Evolutionary conservation across 495 filamentous ascomycete genomes (phyloP).

Genomic region (Opeltia flavorubescens): DNA sequence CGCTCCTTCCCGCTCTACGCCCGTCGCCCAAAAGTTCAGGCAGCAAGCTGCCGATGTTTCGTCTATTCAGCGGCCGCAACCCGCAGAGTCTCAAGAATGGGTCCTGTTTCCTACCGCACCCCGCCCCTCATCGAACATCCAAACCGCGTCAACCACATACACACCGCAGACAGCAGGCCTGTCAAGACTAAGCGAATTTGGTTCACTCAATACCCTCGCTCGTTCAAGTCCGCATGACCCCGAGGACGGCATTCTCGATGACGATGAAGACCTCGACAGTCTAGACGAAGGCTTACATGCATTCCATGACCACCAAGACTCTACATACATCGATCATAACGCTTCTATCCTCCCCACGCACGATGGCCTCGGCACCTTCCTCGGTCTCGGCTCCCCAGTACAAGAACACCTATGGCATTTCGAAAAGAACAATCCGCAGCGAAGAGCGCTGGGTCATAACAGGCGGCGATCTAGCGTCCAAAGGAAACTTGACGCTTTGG

Average conservation of each 20-base stretch:
- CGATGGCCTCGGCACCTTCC: slow-evolving; percentile 82
- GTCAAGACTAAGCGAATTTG: slow-evolving; percentile 73
- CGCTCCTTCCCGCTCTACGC: slow-evolving; percentile 43
- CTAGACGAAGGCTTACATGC: slow-evolving; percentile 79
- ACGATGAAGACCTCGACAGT: slow-evolving; percentile 76
- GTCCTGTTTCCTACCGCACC: slow-evolving; percentile 74
- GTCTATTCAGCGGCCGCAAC: slow-evolving; percentile 23
- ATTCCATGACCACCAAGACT: slow-evolving; percentile 50
- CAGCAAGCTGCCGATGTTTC: slow-evolving; percentile 26
- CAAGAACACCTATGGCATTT: slow-evolving; percentile 79
- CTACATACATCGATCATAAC: slow-evolving; percentile 34
- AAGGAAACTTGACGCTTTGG: slow-evolving; percentile 48
- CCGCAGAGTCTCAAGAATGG: slow-evolving; percentile 74
- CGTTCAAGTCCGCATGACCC: slow-evolving; percentile 35
- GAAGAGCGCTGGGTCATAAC: slow-evolving; percentile 23
- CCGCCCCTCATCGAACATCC: slow-evolving; percentile 46
- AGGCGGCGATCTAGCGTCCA: slow-evolving; percentile 47
- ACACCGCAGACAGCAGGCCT: slow-evolving; percentile 58
- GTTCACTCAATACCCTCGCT: slow-evolving; percentile 57
- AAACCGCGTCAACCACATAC: slow-evolving; percentile 56
- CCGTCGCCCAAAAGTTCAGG: slow-evolving; percentile 32
- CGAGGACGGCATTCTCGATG: slow-evolving; percentile 42
- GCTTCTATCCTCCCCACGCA: slow-evolving; percentile 68
- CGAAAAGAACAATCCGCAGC: slow-evolving; percentile 63
- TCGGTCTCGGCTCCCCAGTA: slow-evolving; percentile 35